Conservation (phyloP, 148 eudicot genomes). For the Gaultheria prostrata region DNA sequence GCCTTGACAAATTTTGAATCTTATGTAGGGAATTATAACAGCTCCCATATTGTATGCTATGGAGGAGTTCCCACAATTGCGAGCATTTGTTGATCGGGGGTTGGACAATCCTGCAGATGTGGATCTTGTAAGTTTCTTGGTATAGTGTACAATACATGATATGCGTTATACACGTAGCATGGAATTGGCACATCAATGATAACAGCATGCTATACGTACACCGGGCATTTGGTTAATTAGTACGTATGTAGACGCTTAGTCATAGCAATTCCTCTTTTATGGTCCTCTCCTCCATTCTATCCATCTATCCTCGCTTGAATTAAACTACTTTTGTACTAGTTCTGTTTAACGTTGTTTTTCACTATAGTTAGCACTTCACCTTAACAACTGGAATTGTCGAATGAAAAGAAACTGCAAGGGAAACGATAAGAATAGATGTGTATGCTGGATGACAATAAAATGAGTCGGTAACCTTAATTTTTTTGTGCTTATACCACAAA, state of each 20-base stretch:
- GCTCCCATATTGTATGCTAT: conserved; percentile 91
- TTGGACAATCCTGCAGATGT: conserved; percentile 66
- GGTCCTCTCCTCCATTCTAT: neutral
- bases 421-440: too few species aligned
- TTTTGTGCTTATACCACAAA: too few species aligned
- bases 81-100: conserved; percentile 62
- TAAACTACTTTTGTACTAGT: neutral
- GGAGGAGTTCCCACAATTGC: conserved; percentile 83
- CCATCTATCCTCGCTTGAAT: neutral
- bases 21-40: conserved; percentile 72
- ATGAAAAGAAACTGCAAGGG: too few species aligned
- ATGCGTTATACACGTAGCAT: neutral
- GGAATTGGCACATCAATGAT: neutral
- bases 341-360: neutral
- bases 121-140: conserved; percentile 67
- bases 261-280: neutral
- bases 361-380: neutral
- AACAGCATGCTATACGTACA: neutral
- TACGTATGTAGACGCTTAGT: neutral
- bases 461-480: too few species aligned
- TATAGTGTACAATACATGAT: neutral
- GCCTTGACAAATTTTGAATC: neutral
- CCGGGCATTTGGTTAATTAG: neutral
- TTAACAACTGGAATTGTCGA: too few species aligned
- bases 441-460: too few species aligned